Base-by-base conservation (phyloP, 2,329 filamentous ascomycete genomes). In the Sporothrix brunneoviolacea region DNA sequence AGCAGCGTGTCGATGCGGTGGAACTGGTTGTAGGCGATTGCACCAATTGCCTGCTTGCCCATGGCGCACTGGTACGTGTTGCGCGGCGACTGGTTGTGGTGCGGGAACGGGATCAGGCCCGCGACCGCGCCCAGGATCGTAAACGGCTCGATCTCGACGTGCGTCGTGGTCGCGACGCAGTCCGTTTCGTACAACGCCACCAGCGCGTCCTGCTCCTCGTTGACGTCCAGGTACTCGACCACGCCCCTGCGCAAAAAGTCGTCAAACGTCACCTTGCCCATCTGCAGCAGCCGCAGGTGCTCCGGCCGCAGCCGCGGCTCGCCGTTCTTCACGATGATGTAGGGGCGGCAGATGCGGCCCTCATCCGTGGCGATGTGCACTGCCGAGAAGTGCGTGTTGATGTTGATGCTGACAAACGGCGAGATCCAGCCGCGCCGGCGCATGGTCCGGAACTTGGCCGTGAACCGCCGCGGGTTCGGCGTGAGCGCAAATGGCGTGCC, bases 1-100 rank as follows among this genome's bases (percentile, higher is more conserved):
- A 98, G 80, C 15, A 98, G 76, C 0, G 91, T 97, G 63, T 98
- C 93, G 65, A 98, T 96, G 51, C 93, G 84, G 61, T 91, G 88
- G 70, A 96, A 95, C 67, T 98, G 93, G 64, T 98, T 98, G 64
- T 95, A 95, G 15, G 91, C 93, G 64, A 98, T 97, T 30, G 91
- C 91, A 30, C 93, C 93, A 65, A 98, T 97, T 35, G 93, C 93
- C 86, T 98, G 93, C 72, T 98, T 98, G 79, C 93, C 93, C 93
- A 98, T 98, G 70, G 93, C 93, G 71, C 91, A 96, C 75, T 97
- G 91, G 64, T 98, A 98, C 0, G 93, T 98, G 65, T 98, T 98
- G 76, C 93, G 80, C 9, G 93, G 93, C 15, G 94, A 98, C 67
- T 98, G 93, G 68, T 98, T 98, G 74, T 98, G 93, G 66, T 98